These are phyloP conservation scores for Penicillium frequentans DNA, from an alignment of 2,329 filamentous ascomycete genomes.

Conservation along the genomic window DNA sequence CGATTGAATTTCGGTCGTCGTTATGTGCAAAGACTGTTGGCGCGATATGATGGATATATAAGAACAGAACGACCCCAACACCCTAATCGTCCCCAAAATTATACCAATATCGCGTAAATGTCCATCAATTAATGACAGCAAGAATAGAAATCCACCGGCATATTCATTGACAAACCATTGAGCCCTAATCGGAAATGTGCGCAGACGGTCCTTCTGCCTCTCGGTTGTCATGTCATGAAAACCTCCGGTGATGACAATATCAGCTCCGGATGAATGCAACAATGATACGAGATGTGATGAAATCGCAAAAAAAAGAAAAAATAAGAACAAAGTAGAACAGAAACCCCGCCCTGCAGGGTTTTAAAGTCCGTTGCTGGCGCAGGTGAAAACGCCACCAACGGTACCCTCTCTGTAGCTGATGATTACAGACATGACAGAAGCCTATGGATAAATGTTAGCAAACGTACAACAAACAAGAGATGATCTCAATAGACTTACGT, in stretches of 20 bases:
- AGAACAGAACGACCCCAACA: background rate
- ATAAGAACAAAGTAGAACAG: background rate
- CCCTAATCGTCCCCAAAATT: background rate
- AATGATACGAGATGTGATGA: background rate
- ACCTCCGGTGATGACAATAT: background rate
- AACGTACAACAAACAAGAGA: constrained; percentile 29
- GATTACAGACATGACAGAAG: constrained; percentile 52
- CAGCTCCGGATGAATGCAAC: background rate
- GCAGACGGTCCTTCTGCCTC: background rate
- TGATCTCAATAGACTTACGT: constrained; percentile 47
- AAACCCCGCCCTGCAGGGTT: constrained; percentile 4
- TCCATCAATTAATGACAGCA: background rate
- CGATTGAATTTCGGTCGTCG: constrained; percentile 1
- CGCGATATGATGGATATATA: background rate
- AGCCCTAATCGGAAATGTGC: background rate
- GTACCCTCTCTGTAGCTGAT: constrained; percentile 65
- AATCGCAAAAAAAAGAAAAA: background rate
- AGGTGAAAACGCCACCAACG: constrained; percentile 74
- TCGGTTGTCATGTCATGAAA: background rate
- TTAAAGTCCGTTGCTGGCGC: constrained; percentile 52
- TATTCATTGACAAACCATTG: background rate
- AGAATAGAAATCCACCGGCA: background rate
- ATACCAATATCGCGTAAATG: background rate
- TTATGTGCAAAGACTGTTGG: constrained; percentile 12
- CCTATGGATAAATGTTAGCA: constrained; percentile 28